phyloP scores from a whole-genome alignment of 306 rosid genomes.

The Pterocarpus macrocarpus region DNA sequence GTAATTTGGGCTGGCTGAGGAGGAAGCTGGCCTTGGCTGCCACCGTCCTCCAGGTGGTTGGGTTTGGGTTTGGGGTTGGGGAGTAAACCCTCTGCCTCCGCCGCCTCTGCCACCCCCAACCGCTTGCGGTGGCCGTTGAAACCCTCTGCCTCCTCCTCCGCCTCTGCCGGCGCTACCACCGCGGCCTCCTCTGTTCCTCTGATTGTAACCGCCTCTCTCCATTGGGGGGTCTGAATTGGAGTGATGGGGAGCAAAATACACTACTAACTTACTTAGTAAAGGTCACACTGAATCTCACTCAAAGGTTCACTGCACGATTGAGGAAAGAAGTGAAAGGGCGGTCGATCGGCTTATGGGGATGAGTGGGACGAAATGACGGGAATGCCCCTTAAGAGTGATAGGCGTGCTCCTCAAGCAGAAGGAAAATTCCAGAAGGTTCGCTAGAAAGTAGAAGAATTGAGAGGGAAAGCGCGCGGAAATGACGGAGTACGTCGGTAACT shows the following conservation, averaged over 20 bases:
- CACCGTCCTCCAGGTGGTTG: background rate
- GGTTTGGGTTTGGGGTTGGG: background rate
- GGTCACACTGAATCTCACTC: background rate
- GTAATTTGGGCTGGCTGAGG: too few species aligned
- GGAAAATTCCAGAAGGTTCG: background rate
- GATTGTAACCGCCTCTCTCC: slow-evolving; percentile 6
- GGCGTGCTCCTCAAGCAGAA: background rate
- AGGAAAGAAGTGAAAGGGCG: background rate
- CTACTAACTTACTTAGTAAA: background rate
- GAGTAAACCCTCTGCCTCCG: background rate
- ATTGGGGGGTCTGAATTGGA: background rate
- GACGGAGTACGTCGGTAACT: background rate
- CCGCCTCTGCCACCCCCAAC: background rate
- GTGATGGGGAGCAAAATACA: background rate
- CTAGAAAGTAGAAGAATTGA: background rate
- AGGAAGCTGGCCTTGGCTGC: background rate
- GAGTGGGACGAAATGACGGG: background rate
- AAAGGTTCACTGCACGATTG: too few species aligned
- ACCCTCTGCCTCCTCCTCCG: background rate
- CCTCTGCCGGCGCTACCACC: background rate
- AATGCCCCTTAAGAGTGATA: background rate
- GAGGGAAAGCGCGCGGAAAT: background rate
- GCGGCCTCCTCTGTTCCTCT: background rate
- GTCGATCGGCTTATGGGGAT: background rate
- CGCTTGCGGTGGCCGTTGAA: background rate